A percentile compares a stretch with the other conserved stretches of the same genome.
Evolutionary conservation across 345 rosid genomes (phyloP).

Genomic region (Acer campestre): DNA sequence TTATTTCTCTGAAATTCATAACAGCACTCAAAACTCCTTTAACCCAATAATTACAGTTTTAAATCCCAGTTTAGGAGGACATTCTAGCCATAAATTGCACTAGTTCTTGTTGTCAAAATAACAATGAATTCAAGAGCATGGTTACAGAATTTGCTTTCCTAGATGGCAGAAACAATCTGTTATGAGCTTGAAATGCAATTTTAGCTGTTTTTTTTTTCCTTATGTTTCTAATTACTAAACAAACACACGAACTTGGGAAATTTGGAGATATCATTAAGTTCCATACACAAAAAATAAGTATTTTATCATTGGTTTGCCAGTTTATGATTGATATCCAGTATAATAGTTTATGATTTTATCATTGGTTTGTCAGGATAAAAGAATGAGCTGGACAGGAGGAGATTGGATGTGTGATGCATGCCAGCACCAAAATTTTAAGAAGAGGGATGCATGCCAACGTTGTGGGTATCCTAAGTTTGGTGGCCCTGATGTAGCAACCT

Average conservation of each 20-base stretch:
- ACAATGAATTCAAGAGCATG: conserved; percentile 9
- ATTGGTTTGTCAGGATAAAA: conserved; percentile 18
- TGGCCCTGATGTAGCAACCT: conserved; percentile 67
- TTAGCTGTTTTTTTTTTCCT: background rate
- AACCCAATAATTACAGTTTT: background rate
- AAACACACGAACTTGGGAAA: background rate
- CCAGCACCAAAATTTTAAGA: conserved; percentile 76
- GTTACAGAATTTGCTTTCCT: background rate
- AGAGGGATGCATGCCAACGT: conserved; percentile 69
- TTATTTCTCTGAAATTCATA: background rate
- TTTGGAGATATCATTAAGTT: background rate
- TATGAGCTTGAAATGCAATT: background rate
- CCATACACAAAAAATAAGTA: background rate
- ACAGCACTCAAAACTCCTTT: background rate
- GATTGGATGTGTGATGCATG: conserved; percentile 88
- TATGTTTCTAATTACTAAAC: background rate
- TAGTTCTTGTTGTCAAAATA: background rate
- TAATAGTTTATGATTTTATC: background rate
- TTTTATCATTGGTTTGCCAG: background rate
- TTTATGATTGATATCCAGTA: background rate
- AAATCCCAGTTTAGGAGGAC: background rate
- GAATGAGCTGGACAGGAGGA: conserved; percentile 85
- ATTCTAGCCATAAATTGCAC: background rate
- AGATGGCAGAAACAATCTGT: background rate
- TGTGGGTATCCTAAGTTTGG: conserved; percentile 79